Base-by-base conservation (phyloP, 352 stramenopile species). In the Plasmopara muralis region DNA sequence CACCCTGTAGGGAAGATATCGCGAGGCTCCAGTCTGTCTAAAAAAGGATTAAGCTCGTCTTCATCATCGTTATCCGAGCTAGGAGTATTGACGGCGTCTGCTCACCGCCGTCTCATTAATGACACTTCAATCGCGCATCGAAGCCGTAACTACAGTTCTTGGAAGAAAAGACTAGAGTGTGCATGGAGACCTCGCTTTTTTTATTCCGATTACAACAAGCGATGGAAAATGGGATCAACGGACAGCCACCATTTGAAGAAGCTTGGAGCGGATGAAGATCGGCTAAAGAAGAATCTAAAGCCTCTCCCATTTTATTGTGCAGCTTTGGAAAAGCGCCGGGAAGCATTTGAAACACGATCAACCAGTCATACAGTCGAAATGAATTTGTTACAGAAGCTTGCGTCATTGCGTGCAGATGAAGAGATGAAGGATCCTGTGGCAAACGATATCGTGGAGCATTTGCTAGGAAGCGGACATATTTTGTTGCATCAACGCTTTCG, bases 401-500 rank as follows among this genome's bases (percentile, higher is more conserved):
- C 66, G 25, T 66, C 57, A 1, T 65, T 81, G 54, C 47, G 39
- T 25, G 37, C 43, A 13, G 50, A 66, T 14, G 68, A 81, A 55
- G 64, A 79, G 33, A 78, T 80, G 53, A 67, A 85, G 4, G 75
- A 87, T 20, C 64, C 75, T 31, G 60, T 79, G 28, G 63, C 70
- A 20, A 76, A 78, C 12, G 68, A 70, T 38, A 56, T 84, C 14
- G 64, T 88, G 9, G 59, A 65, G 0, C 67, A 75, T 50, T 60
- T 92, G 58, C 52, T 89, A 34, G 43, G 68, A 1, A 72, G 75
- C 39, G 82, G 82, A 3, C 82, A 92, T 40, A 33, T 77, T 2
- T 45, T 89, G 30, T 53, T 88, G 9, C 65, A 85, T 38, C 78
- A 87, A 55, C 77, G 82, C 14, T 89, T 87, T 56, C 78, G 79